Base-by-base conservation (phyloP, 2,329 filamentous ascomycete species). In the Ceratocystis lukuohia region DNA sequence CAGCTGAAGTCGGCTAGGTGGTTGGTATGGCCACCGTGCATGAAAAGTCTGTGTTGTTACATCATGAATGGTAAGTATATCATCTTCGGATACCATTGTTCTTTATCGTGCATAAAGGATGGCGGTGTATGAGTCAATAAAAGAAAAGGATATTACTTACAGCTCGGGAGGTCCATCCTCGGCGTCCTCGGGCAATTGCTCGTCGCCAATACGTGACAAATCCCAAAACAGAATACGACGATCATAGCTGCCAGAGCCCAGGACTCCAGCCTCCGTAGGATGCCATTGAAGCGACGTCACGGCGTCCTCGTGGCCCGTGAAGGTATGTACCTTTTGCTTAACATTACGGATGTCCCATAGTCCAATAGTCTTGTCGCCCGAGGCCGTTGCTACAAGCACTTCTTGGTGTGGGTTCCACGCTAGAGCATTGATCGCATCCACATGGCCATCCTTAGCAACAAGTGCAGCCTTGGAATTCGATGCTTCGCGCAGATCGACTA, bases 1-100 rank as follows among this genome's bases (percentile, higher is more conserved):
- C 93, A 99, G 77, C 88, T 93, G 73, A 99, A 99, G 76, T 99
- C 95, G 45, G 90, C 91, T 69, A 99, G 85, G 70, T 95, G 88
- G 77, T 96, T 96, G 10, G 94, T 99, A 78, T 99, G 95, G 41
- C 94, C 94, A 69, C 94, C 94, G 73, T 99, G 94, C 92, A 99
- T 97, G 77, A 99, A 99, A 1, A 99, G 79, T 61, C 89, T 91
- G 68, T 5, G 50, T 65, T 6, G 20, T 41, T 41, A 44, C 5
- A 12, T 15, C 28, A 30, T 30, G 33, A n/a, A 33, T 8, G 12
- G 56, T 59, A 33, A 59, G 56, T 30, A 33, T 30, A 4, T 41
- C 37, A 12, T 41, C 37, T 12, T 15, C 10, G 37, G 10, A 4
- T 41, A 3, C 10, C 10, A 41, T 33, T 59, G 5, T 30, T 33